Base-by-base conservation (phyloP, 345 rosid genomes). In the Gossypioides kirkii region DNA sequence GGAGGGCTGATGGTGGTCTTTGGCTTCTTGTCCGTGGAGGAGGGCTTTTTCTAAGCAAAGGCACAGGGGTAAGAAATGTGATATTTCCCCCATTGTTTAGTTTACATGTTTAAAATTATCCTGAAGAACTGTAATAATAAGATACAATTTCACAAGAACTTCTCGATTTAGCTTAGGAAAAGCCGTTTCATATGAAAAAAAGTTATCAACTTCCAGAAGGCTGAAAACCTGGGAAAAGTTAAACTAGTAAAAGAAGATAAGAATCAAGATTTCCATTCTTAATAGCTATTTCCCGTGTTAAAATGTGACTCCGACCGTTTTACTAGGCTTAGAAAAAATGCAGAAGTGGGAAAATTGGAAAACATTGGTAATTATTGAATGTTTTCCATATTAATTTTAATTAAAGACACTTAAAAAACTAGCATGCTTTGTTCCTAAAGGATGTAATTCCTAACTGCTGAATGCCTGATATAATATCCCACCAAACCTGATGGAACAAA, bases 1-100 rank as follows among this genome's bases (percentile, higher is more conserved):
- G 98, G 98, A 89, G 97, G 74, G 92, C 93, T 61, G 97, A 94
- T 86, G 98, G 97, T 72, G 97, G 97, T 56, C 97, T 94, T 80
- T 94, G 98, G 98, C 97, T 94, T 82, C 97, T 94, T 77, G 95
- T 88, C 71, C 97, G 97, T 52, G 98, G 98, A 56, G 98, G 97
- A 36, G 97, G 98, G 61, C 98, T 94, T 79, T 94, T 85, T 83
- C 95, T 92, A 65, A 94, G 98, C 86, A 90, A 90, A 85, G 98
- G 97, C 80, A 89, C 89, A 17, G 97, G 97, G 79, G 97, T 94
- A 78, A 85, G 87, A 53, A 70, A 73, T 66, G 49, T 64, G 42
- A 20, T 22, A 20, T 41, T 12, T 38, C 59, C 62, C 42, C 42
- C 54, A 49, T 17, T 32, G 38, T 77, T 71, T 10, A 11, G 16